Evolutionary conservation across 805 yeast species (phyloP), one percentile per base, ranked within the genome.

Genomic region (Yarrowia porcina): DNA sequence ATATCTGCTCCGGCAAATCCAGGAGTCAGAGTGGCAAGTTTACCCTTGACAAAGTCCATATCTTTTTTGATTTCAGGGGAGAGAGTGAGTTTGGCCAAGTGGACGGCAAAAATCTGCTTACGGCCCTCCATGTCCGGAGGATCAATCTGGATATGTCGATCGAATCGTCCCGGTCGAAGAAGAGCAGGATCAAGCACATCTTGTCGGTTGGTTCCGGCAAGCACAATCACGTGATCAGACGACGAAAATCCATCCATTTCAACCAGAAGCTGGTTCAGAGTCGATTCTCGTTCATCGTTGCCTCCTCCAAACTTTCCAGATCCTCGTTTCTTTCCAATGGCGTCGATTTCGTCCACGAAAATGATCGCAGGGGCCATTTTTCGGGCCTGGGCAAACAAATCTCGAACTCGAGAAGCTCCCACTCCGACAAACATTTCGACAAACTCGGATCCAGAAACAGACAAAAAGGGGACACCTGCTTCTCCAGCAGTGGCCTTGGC

Each of bases 391-490:
- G 88, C 87, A 77, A 91, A 91, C 71, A 91, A 80, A 72, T 92
- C 97, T 74, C 97, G 88, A 42, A 91, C 97, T 74, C 97, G 82
- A 3, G 93, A 86, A 4, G 97, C 97, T 77, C 97, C 97, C 25
- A 91, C 97, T 76, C 97, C 97, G 20, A 89, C 96, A 79, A 89
- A 91, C 97, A 91, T 91, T 74, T 91, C 97, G n/a, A 90, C 96
- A 68, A 91, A 91, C 73, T 91, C 97, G 13, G 97, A 90, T 69
- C 97, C 97, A 1, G 96, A 88, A 7, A 91, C 97, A 21, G 94
- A 86, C 67, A 85, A 85, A 73, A 91, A 91, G 25, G 97, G 97
- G 59, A 91, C 97, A 57, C 90, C 94, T 1, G 97, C 97, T 74
- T 91, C 97, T 69, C 97, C 97, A 2, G 97, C 97, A 25, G 97